A percentile compares a stretch with the other conserved stretches of the same genome.
Conservation (phyloP, 2,329 filamentous ascomycete species). For the Penicillium digitatum region DNA sequence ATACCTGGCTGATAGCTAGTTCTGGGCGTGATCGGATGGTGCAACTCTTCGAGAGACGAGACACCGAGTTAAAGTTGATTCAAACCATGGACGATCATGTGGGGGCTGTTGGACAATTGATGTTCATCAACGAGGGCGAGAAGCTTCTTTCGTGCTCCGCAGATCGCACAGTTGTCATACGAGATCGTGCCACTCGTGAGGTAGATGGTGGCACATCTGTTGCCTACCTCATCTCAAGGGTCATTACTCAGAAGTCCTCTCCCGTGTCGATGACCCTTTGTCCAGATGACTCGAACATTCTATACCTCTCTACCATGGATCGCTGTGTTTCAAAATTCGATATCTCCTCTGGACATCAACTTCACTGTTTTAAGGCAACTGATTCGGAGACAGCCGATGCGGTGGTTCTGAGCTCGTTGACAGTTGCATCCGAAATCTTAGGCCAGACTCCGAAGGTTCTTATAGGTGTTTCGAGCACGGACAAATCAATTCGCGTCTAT, state of each 20-base stretch:
- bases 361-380: slow-evolving; percentile 73
- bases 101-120: slow-evolving; percentile 72
- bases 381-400: slow-evolving; percentile 78
- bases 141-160: slow-evolving; percentile 80
- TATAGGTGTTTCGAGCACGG: slow-evolving; percentile 84
- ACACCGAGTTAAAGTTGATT: slow-evolving; percentile 66
- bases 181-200: slow-evolving; percentile 70
- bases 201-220: slow-evolving; percentile 52
- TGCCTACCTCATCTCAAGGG: slow-evolving; percentile 71
- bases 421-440: slow-evolving; percentile 53
- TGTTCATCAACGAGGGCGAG: slow-evolving; percentile 67
- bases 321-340: slow-evolving; percentile 58
- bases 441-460: slow-evolving; percentile 62
- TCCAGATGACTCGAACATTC: slow-evolving; percentile 54
- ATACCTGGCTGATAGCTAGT: slow-evolving; percentile 67
- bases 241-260: slow-evolving; percentile 79
- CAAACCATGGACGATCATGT: slow-evolving; percentile 92
- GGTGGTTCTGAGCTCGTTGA: slow-evolving; percentile 76
- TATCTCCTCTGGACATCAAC: slow-evolving; percentile 63
- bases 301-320: slow-evolving; percentile 61
- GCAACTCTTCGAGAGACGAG: slow-evolving; percentile 70
- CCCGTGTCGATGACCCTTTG: slow-evolving; percentile 78
- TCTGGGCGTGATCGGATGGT: slow-evolving; percentile 87
- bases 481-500: slow-evolving; percentile 92
- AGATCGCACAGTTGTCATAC: slow-evolving; percentile 79